Conservation (phyloP, 2,329 filamentous ascomycete genomes). For the Epichloe elymi region DNA sequence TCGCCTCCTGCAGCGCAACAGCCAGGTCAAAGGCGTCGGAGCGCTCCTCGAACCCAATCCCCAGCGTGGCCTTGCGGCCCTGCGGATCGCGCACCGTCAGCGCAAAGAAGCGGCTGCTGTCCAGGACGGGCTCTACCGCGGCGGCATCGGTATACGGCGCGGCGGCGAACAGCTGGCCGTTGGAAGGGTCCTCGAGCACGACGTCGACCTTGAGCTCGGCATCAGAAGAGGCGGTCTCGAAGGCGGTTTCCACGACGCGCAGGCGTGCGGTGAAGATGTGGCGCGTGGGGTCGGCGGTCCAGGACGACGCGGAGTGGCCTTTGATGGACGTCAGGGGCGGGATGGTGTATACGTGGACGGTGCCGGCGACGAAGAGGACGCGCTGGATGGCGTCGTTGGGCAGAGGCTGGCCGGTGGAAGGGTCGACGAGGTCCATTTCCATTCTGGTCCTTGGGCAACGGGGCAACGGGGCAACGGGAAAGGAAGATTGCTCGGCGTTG, state of each 20-base stretch:
- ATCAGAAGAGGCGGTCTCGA: slow-evolving; percentile 19
- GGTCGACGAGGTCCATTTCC: slow-evolving; percentile 56
- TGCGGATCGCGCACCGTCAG: slow-evolving; percentile 63
- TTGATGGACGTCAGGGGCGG: slow-evolving; percentile 66
- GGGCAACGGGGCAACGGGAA: no score
- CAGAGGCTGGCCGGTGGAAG: slow-evolving; percentile 53
- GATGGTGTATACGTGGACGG: slow-evolving; percentile 78
- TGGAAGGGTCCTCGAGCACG: slow-evolving; percentile 62
- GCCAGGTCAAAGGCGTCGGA: slow-evolving; percentile 78
- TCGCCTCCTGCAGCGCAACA: slow-evolving; percentile 65
- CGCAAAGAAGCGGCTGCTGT: slow-evolving; percentile 76
- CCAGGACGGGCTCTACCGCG: slow-evolving; percentile 63
- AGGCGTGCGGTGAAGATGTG: slow-evolving; percentile 80
- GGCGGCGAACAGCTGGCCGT: slow-evolving; percentile 68
- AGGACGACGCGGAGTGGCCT: slow-evolving; percentile 64
- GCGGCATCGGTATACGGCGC: slow-evolving; percentile 57
- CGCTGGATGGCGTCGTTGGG: slow-evolving; percentile 71
- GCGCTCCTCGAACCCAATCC: slow-evolving; percentile 78
- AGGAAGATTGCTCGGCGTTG: no score
- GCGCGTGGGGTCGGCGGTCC: slow-evolving; percentile 58
- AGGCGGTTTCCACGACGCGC: slow-evolving; percentile 64
- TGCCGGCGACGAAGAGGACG: slow-evolving; percentile 61
- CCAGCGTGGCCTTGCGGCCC: slow-evolving; percentile 64
- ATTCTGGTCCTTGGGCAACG: slow-evolving; percentile 15
- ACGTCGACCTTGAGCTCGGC: slow-evolving; percentile 58